Evolutionary conservation across 257 asterid species (phyloP).

Genomic region (Pogostemon cablin): DNA sequence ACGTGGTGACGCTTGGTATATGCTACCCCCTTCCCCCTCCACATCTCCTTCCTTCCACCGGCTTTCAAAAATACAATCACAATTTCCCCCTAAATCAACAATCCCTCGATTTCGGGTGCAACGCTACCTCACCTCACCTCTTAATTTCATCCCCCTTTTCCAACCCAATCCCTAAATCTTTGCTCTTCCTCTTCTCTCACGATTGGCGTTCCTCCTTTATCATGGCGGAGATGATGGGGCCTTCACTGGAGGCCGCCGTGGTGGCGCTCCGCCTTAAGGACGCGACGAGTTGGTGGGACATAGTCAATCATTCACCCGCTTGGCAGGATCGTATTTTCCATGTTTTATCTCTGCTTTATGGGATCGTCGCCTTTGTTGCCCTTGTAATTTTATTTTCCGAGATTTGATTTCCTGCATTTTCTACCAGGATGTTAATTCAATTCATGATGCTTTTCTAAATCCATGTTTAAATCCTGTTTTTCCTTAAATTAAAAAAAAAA

Average conservation of each 20-base stretch:
- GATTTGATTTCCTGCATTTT: not conserved
- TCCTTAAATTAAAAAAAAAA: not conserved
- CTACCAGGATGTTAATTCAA: not conserved
- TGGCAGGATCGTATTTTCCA: constrained; percentile 92
- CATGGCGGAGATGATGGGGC: constrained; percentile 47
- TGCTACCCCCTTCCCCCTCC: constrained; percentile 22
- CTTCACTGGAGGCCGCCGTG: constrained; percentile 43
- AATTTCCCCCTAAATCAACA: constrained; percentile 22
- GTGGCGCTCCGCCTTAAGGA: constrained; percentile 67
- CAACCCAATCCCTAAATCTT: constrained; percentile 31
- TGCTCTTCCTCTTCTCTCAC: not conserved
- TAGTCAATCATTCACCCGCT: constrained; percentile 54
- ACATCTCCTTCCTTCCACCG: constrained; percentile 38
- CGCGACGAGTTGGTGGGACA: constrained; percentile 83
- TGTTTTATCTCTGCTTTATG: constrained; percentile 69
- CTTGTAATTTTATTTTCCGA: constrained; percentile 48
- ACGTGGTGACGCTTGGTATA: constrained; percentile 41
- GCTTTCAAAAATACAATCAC: not conserved
- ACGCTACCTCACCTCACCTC: too few relatives aligned
- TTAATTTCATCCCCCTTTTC: constrained; percentile 22
- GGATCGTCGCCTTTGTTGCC: constrained; percentile 76
- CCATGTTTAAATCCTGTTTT: not conserved
- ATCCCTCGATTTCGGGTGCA: constrained; percentile 16
- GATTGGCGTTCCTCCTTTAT: constrained; percentile 47
- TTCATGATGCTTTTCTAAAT: not conserved